Evolutionary conservation across 129 eudicot species (phyloP), one percentile per base, ranked within the genome.

Genomic region (Apium graveolens): DNA sequence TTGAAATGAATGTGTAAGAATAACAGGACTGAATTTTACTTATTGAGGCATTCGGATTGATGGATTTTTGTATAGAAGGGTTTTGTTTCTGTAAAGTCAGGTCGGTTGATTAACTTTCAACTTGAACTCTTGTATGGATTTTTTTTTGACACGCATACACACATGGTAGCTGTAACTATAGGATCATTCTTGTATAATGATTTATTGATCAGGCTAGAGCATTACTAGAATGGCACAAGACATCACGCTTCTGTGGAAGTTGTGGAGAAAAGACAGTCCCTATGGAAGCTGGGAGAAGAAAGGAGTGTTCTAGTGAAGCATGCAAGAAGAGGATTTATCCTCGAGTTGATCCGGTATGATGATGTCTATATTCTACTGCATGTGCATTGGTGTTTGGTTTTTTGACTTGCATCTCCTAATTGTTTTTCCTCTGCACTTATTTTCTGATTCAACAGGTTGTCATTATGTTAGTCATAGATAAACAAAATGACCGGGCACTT

Each of bases 391-490:
- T 31, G 32, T 63, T 78, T 20, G 37, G 13, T 14, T 18, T 75
- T 70, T 32, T 62, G 73, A 13, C 41, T 41, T 66, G 26, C 41
- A 8, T 43, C 24, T 45, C 46, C 37, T 76, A 29, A 53, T 24
- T 57, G 34, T n/a, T 32, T 73, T 16, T 7, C 35, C 71, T 37
- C 24, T 29, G 27, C 44, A 1, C 73, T 37, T 11, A 0, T 20
- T 77, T 32, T 78, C 14, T 16, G 41, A 53, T 26, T 41, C 38
- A 82, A 84, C 92, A 93, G 97, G 98, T 89, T 79, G 97, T 88
- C 37, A 94, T 94, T 80, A 94, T 91, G 98, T 63, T 94, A 75
- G 98, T 94, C 45, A 90, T 94, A 24, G 93, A 94, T 79, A 91
- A 84, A 83, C 90, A 94, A 75, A 91, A 88, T 79, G 98, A 94